Evolutionary conservation across 2,329 filamentous ascomycete species (phyloP).

Genomic region (Alternaria sp.): DNA sequence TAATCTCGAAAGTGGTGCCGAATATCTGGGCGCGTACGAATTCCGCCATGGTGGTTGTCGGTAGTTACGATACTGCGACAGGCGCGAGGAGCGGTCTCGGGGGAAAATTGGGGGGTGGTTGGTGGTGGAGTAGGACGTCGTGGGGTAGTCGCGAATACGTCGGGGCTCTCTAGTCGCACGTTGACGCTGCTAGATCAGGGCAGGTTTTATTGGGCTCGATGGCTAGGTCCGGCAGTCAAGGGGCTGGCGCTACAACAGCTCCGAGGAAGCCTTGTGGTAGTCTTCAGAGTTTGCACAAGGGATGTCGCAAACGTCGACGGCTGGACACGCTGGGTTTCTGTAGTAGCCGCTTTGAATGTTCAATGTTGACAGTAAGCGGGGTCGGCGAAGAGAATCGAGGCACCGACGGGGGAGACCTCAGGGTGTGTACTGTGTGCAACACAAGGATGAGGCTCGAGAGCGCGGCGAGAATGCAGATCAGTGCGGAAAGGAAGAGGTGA

Average conservation of each 20-base stretch:
- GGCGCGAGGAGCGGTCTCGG: slow-evolving; percentile 28
- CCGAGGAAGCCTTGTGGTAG: slow-evolving; percentile 8
- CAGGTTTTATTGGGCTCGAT: slow-evolving; percentile 26
- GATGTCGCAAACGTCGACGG: slow-evolving; percentile 3
- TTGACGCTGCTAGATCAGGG: slow-evolving; percentile 38
- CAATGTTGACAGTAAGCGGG: slow-evolving; percentile 22
- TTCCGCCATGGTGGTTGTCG: slow-evolving; percentile 81
- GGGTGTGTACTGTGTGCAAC: slow-evolving; percentile 22
- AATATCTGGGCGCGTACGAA: slow-evolving; percentile 99
- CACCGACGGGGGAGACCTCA: slow-evolving; percentile 21
- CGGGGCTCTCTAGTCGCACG: slow-evolving; percentile 35
- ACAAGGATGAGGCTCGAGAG: slow-evolving; percentile 35
- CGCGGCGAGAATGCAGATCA: slow-evolving; percentile 36
- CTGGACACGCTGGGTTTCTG: slow-evolving; percentile 4
- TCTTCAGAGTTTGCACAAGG: slow-evolving; percentile 21
- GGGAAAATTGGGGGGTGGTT: slow-evolving; percentile 12
- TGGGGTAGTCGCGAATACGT: slow-evolving; percentile 25
- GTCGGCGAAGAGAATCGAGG: slow-evolving; percentile 31
- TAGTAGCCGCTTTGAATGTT: slow-evolving; percentile 13
- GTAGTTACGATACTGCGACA: slow-evolving; percentile 31
- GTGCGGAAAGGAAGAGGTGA: slow-evolving; percentile 27
- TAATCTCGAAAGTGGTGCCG: slow-evolving; percentile 99
- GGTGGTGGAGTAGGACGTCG: slow-evolving; percentile 23
- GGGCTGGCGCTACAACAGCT: slow-evolving; percentile 19
- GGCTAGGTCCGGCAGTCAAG: slow-evolving; percentile 27